These are phyloP conservation scores for Pythium coloratum DNA, from an alignment of 352 stramenopile species.

Conservation along the genomic window DNA sequence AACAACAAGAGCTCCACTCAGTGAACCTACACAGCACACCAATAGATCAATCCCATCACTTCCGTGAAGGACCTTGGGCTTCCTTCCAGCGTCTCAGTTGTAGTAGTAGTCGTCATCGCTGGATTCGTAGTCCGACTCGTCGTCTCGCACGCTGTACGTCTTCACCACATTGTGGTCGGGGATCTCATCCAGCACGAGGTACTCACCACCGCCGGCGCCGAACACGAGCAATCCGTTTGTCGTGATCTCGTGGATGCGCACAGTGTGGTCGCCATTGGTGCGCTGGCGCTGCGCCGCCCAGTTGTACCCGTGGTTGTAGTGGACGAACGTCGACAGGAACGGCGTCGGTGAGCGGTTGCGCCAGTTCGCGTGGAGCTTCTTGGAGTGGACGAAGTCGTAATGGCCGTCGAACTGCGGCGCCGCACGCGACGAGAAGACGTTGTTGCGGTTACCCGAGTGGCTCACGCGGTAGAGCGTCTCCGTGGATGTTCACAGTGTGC, in stretches of 20 bases:
- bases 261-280: neutral
- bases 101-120: neutral
- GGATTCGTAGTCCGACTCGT: neutral
- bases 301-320: neutral
- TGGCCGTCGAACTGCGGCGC: neutral
- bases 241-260: constrained; percentile 3
- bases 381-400: neutral
- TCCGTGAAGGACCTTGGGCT: no score
- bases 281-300: neutral
- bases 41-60: no score
- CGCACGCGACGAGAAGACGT: neutral
- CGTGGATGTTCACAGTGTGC: neutral
- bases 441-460: constrained; percentile 4
- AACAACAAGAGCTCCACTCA: no score
- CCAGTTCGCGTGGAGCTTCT: constrained; percentile 2
- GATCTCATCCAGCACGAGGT: neutral
- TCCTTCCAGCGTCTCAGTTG: neutral
- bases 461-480: constrained; percentile 10
- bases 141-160: neutral
- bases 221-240: constrained; percentile 3
- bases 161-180: neutral
- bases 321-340: constrained; percentile 4
- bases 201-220: constrained; percentile 7
- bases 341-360: constrained; percentile 1
- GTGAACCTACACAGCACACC: no score